Base-by-base conservation (phyloP, 257 asterid species). In the Lavandula angustifolia region DNA sequence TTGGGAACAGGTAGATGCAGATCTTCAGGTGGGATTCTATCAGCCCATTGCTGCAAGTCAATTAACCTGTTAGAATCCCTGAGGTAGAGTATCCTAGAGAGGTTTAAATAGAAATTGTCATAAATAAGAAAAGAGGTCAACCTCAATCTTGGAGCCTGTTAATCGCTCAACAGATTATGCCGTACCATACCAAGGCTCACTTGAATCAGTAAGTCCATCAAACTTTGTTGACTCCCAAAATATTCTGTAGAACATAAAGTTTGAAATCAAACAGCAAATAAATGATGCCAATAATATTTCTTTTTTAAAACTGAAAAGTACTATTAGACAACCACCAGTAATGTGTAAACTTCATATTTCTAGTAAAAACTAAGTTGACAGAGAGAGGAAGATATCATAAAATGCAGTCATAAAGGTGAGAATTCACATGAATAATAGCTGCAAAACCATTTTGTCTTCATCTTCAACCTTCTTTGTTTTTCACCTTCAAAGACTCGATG, bases 121-220 rank as follows among this genome's bases (percentile, higher is more conserved):
- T 48, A 50, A 53, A 67, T 40, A 43, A 49, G 58, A 65, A 60
- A 49, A 43, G 79, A 70, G 77, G 54, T 80, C 68, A 73, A 94
- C 99, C 99, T 85, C 87, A 80, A 86, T 83, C 38, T 71, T 74
- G 66, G 89, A 79, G 52, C 82, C 80, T 73, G 77, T 64, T 60
- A 90, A 69, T 72, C 76, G 79, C 75, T 87, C 97, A 18, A 81
- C 54, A 68, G 91, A 80, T 79, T 80, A 90, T 55, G 87, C 82
- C 17, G 99, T 94, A 76, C 97, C 95, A 78, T 94, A 94, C 97
- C 99, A 90, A 57, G 97, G 97, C 76, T 94, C 99, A 18, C 70
- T 71, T 72, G 60, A 71, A 75, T 79, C 73, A 3, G 91, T 73
- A 46, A 73, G 77, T 42, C 92, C 97, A 79, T 87, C 89, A 76